Evolutionary conservation across 192 early-diverging fungal species (phyloP).

Genomic region (Umbelopsis ramanniana): DNA sequence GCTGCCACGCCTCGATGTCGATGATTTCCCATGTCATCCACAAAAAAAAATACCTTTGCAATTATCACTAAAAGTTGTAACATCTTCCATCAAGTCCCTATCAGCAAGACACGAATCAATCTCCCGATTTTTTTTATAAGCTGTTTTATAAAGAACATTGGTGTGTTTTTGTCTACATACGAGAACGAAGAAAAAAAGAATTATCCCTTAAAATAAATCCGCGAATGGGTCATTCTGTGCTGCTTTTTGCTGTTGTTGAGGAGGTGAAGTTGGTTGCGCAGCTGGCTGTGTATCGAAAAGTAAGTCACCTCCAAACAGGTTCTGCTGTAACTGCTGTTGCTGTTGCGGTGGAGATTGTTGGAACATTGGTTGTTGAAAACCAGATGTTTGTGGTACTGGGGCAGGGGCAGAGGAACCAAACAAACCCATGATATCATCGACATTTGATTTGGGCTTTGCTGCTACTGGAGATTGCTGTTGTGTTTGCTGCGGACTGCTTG

Average conservation of each 20-base stretch:
- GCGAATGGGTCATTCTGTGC: constrained; percentile 40
- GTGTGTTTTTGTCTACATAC: constrained; percentile 20
- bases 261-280: constrained; percentile 25
- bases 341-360: constrained; percentile 22
- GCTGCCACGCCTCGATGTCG: background rate
- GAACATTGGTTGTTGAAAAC: background rate
- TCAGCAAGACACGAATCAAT: background rate
- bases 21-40: background rate
- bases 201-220: constrained; percentile 36
- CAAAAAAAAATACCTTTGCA: background rate
- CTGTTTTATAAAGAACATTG: background rate
- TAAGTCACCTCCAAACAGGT: constrained; percentile 35
- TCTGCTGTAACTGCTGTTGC: background rate
- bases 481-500: constrained; percentile 24
- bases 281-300: constrained; percentile 31
- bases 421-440: constrained; percentile 35
- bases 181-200: background rate
- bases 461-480: constrained; percentile 13
- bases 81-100: background rate
- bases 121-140: background rate
- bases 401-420: constrained; percentile 15
- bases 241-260: constrained; percentile 38
- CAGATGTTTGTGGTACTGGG: background rate
- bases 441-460: background rate
- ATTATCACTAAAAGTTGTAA: constrained; percentile 17